phyloP scores from a whole-genome alignment of 225 moss, liverwort and hornwort genomes.

The Marchantia polymorpha region DNA sequence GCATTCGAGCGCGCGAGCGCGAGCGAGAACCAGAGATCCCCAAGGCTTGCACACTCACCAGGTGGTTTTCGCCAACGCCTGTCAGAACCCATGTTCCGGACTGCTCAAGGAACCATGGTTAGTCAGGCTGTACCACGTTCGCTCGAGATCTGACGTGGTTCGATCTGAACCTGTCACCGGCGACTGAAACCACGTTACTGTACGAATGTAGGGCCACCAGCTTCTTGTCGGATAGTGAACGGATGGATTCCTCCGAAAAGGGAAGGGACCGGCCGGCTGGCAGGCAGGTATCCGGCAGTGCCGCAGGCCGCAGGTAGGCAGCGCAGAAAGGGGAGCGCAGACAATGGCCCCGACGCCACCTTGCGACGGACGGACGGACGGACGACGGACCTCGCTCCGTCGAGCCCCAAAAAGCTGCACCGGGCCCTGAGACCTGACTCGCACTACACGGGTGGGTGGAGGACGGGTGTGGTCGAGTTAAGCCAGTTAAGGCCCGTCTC shows the following conservation, averaged over 20 bases:
- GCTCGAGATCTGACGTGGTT: not conserved
- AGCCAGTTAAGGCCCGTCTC: not conserved
- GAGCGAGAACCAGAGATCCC: not conserved
- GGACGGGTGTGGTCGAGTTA: not conserved
- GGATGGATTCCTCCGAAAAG: not conserved
- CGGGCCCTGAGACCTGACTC: not conserved
- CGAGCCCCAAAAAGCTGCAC: not conserved
- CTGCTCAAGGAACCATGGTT: not conserved
- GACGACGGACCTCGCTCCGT: not conserved
- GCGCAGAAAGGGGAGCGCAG: constrained; percentile 9
- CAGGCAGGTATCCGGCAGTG: not conserved
- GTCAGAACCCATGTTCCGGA: constrained; percentile 12
- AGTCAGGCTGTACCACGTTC: constrained; percentile 3
- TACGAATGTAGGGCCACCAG: not conserved
- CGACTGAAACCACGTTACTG: not conserved
- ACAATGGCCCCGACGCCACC: not conserved
- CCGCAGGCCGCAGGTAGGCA: not conserved
- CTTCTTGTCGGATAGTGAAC: not conserved
- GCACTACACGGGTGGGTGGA: not conserved
- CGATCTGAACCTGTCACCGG: not conserved
- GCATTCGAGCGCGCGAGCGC: not conserved
- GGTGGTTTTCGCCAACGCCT: not conserved
- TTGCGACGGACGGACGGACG: not conserved
- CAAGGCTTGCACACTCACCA: not conserved
- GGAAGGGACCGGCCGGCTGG: too few species aligned